A percentile compares a stretch with the other conserved stretches of the same genome.
These are phyloP conservation scores for Komagataella pseudopastoris DNA, from an alignment of 805 yeast species.

Conservation along the genomic window DNA sequence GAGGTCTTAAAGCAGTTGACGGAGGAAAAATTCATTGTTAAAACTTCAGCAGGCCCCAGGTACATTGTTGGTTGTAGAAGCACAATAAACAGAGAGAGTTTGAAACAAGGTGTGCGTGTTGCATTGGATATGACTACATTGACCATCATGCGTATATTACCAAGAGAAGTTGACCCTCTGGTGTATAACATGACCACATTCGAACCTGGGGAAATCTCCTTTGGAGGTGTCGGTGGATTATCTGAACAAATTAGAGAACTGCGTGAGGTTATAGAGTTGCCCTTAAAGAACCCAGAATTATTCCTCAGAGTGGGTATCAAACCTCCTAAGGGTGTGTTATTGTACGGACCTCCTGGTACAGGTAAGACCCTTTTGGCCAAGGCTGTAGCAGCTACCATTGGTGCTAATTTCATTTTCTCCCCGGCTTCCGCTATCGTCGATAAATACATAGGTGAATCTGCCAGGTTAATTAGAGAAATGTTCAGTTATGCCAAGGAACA, in stretches of 20 bases:
- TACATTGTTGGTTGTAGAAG: constrained; percentile 96
- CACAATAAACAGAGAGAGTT: constrained; percentile 68
- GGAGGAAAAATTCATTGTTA: constrained; percentile 88
- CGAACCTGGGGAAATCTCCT: constrained; percentile 94
- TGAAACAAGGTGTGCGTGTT: constrained; percentile 91
- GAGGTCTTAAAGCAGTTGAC: constrained; percentile 93
- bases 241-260: constrained; percentile 92
- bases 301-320: constrained; percentile 93
- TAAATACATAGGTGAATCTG: constrained; percentile 95
- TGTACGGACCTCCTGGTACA: constrained; percentile 98
- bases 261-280: constrained; percentile 94
- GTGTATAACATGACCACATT: constrained; percentile 97
- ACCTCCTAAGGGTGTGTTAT: constrained; percentile 95
- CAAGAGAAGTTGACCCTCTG: constrained; percentile 95
- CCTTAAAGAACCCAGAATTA: constrained; percentile 92
- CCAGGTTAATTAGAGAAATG: constrained; percentile 94
- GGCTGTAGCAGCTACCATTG: constrained; percentile 97
- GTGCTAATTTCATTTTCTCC: constrained; percentile 95
- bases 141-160: constrained; percentile 93
- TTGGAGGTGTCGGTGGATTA: constrained; percentile 92
- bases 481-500: constrained; percentile 95
- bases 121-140: constrained; percentile 95
- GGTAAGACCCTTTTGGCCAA: constrained; percentile 94
- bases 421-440: constrained; percentile 98
- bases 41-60: constrained; percentile 94